These are phyloP conservation scores for Fusarium tricinctum DNA, from an alignment of 2,329 filamentous ascomycete genomes.

Conservation along the genomic window DNA sequence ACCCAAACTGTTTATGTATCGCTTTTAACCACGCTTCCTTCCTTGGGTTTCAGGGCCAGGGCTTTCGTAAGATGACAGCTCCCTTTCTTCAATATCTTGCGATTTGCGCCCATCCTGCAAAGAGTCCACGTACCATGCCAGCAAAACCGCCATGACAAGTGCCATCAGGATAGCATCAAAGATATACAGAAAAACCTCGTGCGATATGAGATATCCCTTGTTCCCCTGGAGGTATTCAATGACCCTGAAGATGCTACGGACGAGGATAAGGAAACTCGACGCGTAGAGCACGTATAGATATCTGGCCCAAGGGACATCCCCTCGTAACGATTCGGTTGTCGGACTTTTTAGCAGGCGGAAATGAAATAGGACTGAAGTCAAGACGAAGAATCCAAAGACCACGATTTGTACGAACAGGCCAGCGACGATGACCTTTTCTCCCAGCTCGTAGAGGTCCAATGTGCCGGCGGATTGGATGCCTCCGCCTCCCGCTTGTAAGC, in stretches of 20 bases:
- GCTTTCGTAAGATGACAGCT: neutral
- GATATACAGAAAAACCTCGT: conserved; percentile 10
- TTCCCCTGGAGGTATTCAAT: conserved; percentile 20
- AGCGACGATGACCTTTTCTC: conserved; percentile 20
- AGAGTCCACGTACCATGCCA: conserved; percentile 19
- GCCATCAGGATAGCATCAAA: conserved; percentile 25
- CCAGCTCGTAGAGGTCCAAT: conserved; percentile 3
- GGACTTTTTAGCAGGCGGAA: neutral
- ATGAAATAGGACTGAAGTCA: conserved; percentile 19
- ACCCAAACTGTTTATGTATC: neutral
- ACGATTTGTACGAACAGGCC: conserved; percentile 16
- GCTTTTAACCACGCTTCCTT: neutral
- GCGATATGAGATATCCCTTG: conserved; percentile 12
- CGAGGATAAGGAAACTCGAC: conserved; percentile 19
- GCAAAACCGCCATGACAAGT: conserved; percentile 4
- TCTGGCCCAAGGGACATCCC: conserved; percentile 2
- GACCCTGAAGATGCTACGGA: conserved; percentile 19
- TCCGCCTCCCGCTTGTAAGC: conserved; percentile 8
- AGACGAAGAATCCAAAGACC: conserved; percentile 18
- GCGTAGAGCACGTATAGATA: conserved; percentile 21
- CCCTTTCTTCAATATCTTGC: neutral
- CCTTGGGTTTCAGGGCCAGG: neutral
- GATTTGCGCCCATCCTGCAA: neutral
- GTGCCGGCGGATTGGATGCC: conserved; percentile 19
- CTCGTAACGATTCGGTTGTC: conserved; percentile 3